Evolutionary conservation across 495 filamentous ascomycete species (phyloP), one percentile per base, ranked within the genome.

Genomic region (Penicillium parvum): DNA sequence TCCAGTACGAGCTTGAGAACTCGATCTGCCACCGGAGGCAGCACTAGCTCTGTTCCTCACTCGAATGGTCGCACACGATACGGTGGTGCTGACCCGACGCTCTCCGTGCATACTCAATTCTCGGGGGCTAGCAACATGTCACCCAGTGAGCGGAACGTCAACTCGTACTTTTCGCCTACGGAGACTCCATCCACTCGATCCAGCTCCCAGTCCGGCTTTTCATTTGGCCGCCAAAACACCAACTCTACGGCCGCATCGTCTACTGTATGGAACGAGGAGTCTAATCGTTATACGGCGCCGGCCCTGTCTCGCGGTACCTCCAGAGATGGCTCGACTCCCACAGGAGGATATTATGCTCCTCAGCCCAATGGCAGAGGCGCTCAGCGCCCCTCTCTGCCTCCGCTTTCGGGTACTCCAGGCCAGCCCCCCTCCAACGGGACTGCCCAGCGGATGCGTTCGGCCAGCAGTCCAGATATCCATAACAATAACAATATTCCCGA

Each of bases 131-230:
- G 77, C 57, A 57, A 66, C 64, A 49, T 69, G 59, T 72, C 75
- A 40, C 66, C 83, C 18, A 60, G 61, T 32, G 76, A 82, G 43
- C 63, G 72, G 42, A 57, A 66, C 44, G 74, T 75, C 18, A 80
- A 84, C 34, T 96, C 90, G 6, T 96, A 96, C 60, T 98, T 98
- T 61, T 96, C 91, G 1, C 92, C 92, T 1, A 77, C 75, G 9
- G 90, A 96, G 43, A 90, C 90, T 1, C 89, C 92, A 14, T 94
- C 88, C 2, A 85, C 84, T 5, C 78, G 90, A 33, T 88, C 88
- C 6, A 95, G 85, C 64, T 92, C 87, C 39, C 78, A 80, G 35
- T 77, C 79, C 23, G 74, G 78, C 45, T 90, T 84, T 55, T 79
- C 82, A 5, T 95, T 94, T 57, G 82, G 90, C 36, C 81, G 90